Conservation (phyloP, 2,329 filamentous ascomycete species). For the Aspergillus ruber region DNA sequence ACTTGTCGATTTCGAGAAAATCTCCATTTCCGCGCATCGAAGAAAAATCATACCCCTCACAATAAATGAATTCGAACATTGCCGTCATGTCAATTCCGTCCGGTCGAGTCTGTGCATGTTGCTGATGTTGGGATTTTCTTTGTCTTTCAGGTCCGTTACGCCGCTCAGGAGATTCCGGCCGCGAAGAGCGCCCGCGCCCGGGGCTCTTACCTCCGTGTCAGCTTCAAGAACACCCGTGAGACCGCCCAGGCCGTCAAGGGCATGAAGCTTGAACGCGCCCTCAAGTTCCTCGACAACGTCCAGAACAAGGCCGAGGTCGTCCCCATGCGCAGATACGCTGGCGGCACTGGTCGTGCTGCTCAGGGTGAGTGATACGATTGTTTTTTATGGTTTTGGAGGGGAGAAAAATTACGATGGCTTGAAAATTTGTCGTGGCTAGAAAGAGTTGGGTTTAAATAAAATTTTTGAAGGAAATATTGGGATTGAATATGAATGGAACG, state of each 20-base stretch:
- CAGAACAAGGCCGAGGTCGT: constrained; percentile 95
- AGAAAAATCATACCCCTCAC: background rate
- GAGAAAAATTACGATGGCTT: background rate
- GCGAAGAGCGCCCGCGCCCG: constrained; percentile 95
- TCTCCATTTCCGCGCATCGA: background rate
- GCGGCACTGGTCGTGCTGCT: constrained; percentile 88
- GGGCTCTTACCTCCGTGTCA: constrained; percentile 97
- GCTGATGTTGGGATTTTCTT: constrained; percentile 19
- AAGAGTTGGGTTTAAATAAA: constrained; percentile 3
- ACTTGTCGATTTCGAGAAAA: background rate
- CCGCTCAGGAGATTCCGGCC: constrained; percentile 77
- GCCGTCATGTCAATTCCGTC: too few species aligned
- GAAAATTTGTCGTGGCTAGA: constrained; percentile 1
- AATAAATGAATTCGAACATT: background rate
- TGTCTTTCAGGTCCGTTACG: constrained; percentile 77
- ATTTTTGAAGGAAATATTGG: too few species aligned
- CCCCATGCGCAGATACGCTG: constrained; percentile 95
- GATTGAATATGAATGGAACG: too few species aligned
- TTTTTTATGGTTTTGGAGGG: background rate
- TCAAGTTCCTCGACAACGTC: constrained; percentile 97
- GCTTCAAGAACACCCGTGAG: constrained; percentile 99
- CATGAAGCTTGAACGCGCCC: constrained; percentile 93
- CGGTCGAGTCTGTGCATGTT: constrained; percentile 5
- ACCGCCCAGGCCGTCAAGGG: constrained; percentile 99
- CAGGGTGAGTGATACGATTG: constrained; percentile 69